Evolutionary conservation across 2,329 filamentous ascomycete species (phyloP).

Genomic region (Sphaerostilbella broomeana): DNA sequence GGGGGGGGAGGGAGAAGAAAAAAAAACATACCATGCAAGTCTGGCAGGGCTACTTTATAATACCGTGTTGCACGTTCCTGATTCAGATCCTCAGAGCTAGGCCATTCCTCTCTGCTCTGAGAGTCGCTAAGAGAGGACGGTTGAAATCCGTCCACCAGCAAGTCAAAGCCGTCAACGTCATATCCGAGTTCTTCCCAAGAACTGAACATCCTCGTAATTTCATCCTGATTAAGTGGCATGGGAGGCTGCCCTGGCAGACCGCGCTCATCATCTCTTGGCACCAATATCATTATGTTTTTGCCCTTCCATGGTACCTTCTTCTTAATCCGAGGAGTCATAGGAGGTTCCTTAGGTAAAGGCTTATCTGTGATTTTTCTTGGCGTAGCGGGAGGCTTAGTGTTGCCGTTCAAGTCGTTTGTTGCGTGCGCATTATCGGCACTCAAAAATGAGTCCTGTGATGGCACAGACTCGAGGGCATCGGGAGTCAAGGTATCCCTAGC

Average conservation of each 20-base stretch:
- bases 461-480: constrained; percentile 2
- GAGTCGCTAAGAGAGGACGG: constrained; percentile 37
- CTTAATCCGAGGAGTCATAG: constrained; percentile 50
- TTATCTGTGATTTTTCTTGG: constrained; percentile 31
- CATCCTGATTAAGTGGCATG: constrained; percentile 46
- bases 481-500: constrained; percentile 10
- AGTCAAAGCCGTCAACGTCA: constrained; percentile 60
- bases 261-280: constrained; percentile 62
- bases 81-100: constrained; percentile 51
- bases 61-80: constrained; percentile 46
- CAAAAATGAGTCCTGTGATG: not conserved
- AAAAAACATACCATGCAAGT: constrained; percentile 49
- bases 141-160: constrained; percentile 42
- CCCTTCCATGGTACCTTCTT: constrained; percentile 71
- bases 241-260: constrained; percentile 50
- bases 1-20: too few relatives aligned
- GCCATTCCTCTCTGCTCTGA: constrained; percentile 65
- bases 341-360: constrained; percentile 32
- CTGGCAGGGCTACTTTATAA: constrained; percentile 63
- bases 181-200: constrained; percentile 66
- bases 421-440: constrained; percentile 3
- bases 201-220: constrained; percentile 55
- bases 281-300: constrained; percentile 64
- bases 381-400: constrained; percentile 26
- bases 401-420: constrained; percentile 19